phyloP scores from a whole-genome alignment of 192 early-diverging fungal species.

The Geosiphon pyriformis region DNA sequence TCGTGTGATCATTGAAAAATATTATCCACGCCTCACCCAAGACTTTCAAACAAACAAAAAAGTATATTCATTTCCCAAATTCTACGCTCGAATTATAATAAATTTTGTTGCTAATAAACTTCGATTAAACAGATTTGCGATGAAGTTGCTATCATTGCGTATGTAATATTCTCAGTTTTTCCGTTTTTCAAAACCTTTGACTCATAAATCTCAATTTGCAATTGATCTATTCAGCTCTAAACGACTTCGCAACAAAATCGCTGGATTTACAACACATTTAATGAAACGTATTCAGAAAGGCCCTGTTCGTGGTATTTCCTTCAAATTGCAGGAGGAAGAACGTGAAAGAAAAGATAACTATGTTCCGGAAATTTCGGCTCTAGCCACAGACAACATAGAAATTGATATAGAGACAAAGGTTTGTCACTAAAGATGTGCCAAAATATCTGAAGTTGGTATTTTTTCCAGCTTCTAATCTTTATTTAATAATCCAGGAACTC shows the following conservation, averaged over 20 bases:
- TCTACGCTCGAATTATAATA: background rate
- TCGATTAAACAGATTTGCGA: conserved; percentile 9
- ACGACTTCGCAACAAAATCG: conserved; percentile 99
- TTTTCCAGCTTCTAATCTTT: background rate
- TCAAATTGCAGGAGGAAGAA: conserved; percentile 99
- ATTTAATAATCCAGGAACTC: conserved; percentile 55
- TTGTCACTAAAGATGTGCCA: conserved; percentile 18
- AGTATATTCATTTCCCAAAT: conserved; percentile 56
- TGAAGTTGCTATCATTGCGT: conserved; percentile 95
- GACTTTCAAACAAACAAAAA: conserved; percentile 99
- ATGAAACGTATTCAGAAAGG: conserved; percentile 99
- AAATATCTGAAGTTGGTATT: conserved; percentile 6
- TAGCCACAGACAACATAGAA: conserved; percentile 85
- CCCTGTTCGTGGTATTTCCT: conserved; percentile 99
- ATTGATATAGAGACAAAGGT: conserved; percentile 92
- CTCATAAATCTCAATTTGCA: no score
- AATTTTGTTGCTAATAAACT: background rate
- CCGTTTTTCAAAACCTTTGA: no score
- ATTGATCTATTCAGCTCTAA: conserved; percentile 51
- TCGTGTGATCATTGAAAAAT: conserved; percentile 99
- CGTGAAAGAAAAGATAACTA: conserved; percentile 99
- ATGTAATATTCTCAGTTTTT: background rate
- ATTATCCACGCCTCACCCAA: conserved; percentile 97
- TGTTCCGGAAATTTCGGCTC: conserved; percentile 97
- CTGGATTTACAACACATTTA: conserved; percentile 99